A percentile compares a stretch with the other conserved stretches of the same genome.
These are phyloP conservation scores for Rhinocladiella mackenziei DNA, from an alignment of 2,329 filamentous ascomycete genomes.

Conservation along the genomic window DNA sequence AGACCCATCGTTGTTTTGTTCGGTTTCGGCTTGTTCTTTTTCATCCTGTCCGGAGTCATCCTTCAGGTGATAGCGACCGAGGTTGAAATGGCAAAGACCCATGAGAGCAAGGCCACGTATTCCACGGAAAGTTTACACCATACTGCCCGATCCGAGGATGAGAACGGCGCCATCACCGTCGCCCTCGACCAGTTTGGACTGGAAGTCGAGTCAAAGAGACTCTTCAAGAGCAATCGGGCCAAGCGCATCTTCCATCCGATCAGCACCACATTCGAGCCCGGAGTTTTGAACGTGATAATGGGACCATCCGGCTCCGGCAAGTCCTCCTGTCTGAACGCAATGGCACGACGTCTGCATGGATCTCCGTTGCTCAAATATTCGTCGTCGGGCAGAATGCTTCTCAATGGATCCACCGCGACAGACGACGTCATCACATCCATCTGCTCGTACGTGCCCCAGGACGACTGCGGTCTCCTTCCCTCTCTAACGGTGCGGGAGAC, in stretches of 20 bases:
- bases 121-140: slow-evolving; percentile 54
- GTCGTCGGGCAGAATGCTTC: slow-evolving; percentile 59
- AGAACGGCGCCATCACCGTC: slow-evolving; percentile 58
- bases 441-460: slow-evolving; percentile 78
- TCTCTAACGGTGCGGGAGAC: slow-evolving; percentile 78
- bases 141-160: slow-evolving; percentile 57
- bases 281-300: slow-evolving; percentile 72
- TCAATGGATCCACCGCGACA: slow-evolving; percentile 66
- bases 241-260: slow-evolving; percentile 61
- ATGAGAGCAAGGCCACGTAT: slow-evolving; percentile 49
- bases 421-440: slow-evolving; percentile 60
- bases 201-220: slow-evolving; percentile 23
- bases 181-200: slow-evolving; percentile 62
- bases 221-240: slow-evolving; percentile 6
- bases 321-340: slow-evolving; percentile 68
- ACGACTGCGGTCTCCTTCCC: slow-evolving; percentile 74
- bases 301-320: slow-evolving; percentile 75
- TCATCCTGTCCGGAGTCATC: slow-evolving; percentile 57
- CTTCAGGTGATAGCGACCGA: slow-evolving; percentile 63
- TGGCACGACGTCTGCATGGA: slow-evolving; percentile 64
- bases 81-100: slow-evolving; percentile 64
- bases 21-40: slow-evolving; percentile 62
- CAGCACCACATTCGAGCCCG: slow-evolving; percentile 63
- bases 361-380: slow-evolving; percentile 60
- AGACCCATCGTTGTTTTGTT: slow-evolving; percentile 61